Evolutionary conservation across 2,329 filamentous ascomycete species (phyloP), one percentile per base, ranked within the genome.

Genomic region (Conoideocrella luteorostrata): DNA sequence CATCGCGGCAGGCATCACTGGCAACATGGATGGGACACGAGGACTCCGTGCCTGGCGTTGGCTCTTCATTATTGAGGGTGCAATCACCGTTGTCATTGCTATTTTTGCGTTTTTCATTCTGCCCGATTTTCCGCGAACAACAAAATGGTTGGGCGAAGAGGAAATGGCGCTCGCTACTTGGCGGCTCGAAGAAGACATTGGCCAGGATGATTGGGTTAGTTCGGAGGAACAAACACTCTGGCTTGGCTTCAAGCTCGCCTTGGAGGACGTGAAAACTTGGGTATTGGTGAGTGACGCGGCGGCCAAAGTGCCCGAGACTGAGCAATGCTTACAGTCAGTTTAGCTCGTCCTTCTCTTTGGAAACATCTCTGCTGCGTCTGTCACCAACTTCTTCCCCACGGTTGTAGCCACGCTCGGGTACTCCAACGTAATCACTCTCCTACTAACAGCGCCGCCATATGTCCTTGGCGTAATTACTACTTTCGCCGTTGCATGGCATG

Each of bases 301-400:
- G 2, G 23, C 23, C 30, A 30, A 15, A 37, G 51, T 26, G 3
- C 28, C 5, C 5, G 4, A 7, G 6, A 17, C 10, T 23, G n/a
- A n/a, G n/a, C n/a, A n/a, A n/a, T n/a, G n/a, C n/a, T n/a, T n/a
- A n/a, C n/a, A n/a, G n/a, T n/a, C n/a, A n/a, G n/a, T 17, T 1
- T 26, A 75, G 68, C 68, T 78, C 57, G 59, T 78, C 9, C 62
- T 78, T 35, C 65, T 83, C 33, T 75, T 81, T 50, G 72, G 78
- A 50, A 77, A 80, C 47, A 75, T 71, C 7, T 65, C 70, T 13
- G 70, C 72, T 21, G 77, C 71, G 39, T 77, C 76, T 7, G 77
- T 84, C 10, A 82, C 78, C 28, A 83, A 82, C 60, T 85, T 84
- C 67, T 82, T 84, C 62, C 80, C 80, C 32, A 84, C 83, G 0